Percentiles rank a stretch among this genome's conserved stretches.
Conservation (phyloP, 1,139 yeast species). For the Kazachstania sp. region DNA sequence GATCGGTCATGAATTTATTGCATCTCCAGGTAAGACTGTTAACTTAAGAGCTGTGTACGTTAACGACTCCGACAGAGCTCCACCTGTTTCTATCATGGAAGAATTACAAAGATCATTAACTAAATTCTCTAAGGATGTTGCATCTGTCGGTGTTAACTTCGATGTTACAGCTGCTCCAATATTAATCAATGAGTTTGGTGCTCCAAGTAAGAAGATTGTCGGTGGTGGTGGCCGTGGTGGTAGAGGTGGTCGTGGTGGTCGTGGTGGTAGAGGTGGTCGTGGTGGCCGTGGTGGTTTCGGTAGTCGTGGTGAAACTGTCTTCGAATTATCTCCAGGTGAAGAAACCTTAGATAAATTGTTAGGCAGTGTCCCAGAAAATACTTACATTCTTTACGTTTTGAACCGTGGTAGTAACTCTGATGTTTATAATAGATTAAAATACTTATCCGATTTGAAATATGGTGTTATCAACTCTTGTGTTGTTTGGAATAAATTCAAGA, state of each 20-base stretch:
- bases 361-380: constrained; percentile 11
- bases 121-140: constrained; percentile 12
- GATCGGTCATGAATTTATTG: constrained; percentile 12
- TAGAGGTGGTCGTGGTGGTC: constrained; percentile 10
- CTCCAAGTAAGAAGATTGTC: constrained; percentile 10
- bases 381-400: constrained; percentile 13
- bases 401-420: constrained; percentile 8
- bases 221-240: constrained; percentile 11
- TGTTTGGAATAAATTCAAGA: constrained; percentile 17
- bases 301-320: constrained; percentile 8
- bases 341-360: constrained; percentile 8
- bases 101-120: constrained; percentile 9
- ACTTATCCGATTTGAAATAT: constrained; percentile 14
- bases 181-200: constrained; percentile 12
- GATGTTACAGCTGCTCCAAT: constrained; percentile 9
- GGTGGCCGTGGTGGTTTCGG: constrained; percentile 12
- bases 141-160: constrained; percentile 14
- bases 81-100: constrained; percentile 9
- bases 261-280: constrained; percentile 14
- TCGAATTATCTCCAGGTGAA: constrained; percentile 15
- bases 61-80: constrained; percentile 11
- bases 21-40: constrained; percentile 7
- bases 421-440: constrained; percentile 17
- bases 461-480: constrained; percentile 18
- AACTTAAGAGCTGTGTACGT: constrained; percentile 14